Conservation (phyloP, 1,139 yeast genomes). For the Nakaseomyces sp. region DNA sequence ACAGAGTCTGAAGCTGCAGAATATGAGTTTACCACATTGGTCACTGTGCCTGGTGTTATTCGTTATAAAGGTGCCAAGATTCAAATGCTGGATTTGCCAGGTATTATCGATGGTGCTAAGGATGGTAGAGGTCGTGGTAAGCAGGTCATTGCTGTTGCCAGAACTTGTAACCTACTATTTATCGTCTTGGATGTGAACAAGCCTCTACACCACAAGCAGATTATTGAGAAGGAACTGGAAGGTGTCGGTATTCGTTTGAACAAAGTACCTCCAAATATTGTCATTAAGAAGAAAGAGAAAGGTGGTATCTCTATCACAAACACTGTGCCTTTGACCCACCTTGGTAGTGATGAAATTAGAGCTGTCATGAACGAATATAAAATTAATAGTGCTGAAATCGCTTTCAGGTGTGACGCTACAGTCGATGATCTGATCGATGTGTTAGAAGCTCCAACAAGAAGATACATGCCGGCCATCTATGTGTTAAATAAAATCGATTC, state of each 20-base stretch:
- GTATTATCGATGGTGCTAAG: conserved; percentile 97
- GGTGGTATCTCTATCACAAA: conserved; percentile 93
- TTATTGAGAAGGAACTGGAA: conserved; percentile 89
- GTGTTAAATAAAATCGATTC: conserved; percentile 94
- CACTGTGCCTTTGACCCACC: conserved; percentile 84
- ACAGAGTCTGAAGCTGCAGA: conserved; percentile 97
- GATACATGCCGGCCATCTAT: conserved; percentile 90
- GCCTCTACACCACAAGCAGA: conserved; percentile 86
- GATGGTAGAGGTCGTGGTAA: conserved; percentile 99
- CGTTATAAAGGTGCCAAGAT: conserved; percentile 94
- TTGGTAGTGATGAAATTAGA: conserved; percentile 84
- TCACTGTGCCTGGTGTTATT: conserved; percentile 95
- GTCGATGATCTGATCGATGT: conserved; percentile 93
- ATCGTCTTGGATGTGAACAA: conserved; percentile 93
- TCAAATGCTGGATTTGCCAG: conserved; percentile 97
- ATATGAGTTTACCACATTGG: conserved; percentile 91
- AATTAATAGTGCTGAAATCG: conserved; percentile 93
- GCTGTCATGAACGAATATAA: conserved; percentile 95
- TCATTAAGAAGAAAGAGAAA: conserved; percentile 82
- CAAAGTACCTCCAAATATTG: conserved; percentile 84
- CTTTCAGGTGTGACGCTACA: conserved; percentile 94
- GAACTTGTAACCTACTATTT: conserved; percentile 87
- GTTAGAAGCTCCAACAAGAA: conserved; percentile 81
- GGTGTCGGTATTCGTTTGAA: conserved; percentile 95
- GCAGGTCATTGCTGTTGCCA: conserved; percentile 96